Evolutionary conservation across 75 land plant genomes (phyloP).

Genomic region (Selaginella tamariscina): DNA sequence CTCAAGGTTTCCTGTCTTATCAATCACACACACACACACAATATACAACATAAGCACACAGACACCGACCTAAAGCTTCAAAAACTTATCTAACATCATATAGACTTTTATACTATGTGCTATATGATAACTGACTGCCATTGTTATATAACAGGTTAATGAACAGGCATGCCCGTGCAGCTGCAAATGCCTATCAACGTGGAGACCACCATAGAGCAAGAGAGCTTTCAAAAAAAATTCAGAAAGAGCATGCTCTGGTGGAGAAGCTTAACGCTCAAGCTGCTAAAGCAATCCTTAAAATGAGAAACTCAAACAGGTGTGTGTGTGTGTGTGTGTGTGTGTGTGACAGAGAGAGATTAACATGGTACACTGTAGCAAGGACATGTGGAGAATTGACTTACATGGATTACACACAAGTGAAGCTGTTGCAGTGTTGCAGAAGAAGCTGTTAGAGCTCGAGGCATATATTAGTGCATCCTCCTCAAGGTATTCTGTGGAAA

Average conservation of each 20-base stretch:
- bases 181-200: neutral
- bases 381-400: neutral
- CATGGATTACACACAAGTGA: neutral
- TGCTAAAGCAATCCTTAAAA: neutral
- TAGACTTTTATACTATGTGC: neutral
- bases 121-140: neutral
- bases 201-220: neutral
- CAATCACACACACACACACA: too few relatives aligned
- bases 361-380: too few relatives aligned
- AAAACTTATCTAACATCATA: too few relatives aligned
- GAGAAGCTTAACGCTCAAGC: neutral
- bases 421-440: neutral
- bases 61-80: too few relatives aligned
- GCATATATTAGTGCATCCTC: too few relatives aligned
- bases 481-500: too few relatives aligned
- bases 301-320: too few relatives aligned
- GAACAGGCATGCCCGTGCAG: neutral
- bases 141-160: neutral
- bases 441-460: neutral
- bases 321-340: too few relatives aligned
- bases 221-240: neutral
- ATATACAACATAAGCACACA: too few relatives aligned
- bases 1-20: too few relatives aligned
- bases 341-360: too few relatives aligned
- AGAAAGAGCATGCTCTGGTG: neutral